Evolutionary conservation across 805 yeast species (phyloP), one percentile per base, ranked within the genome.

Genomic region (Starmerella powellii): DNA sequence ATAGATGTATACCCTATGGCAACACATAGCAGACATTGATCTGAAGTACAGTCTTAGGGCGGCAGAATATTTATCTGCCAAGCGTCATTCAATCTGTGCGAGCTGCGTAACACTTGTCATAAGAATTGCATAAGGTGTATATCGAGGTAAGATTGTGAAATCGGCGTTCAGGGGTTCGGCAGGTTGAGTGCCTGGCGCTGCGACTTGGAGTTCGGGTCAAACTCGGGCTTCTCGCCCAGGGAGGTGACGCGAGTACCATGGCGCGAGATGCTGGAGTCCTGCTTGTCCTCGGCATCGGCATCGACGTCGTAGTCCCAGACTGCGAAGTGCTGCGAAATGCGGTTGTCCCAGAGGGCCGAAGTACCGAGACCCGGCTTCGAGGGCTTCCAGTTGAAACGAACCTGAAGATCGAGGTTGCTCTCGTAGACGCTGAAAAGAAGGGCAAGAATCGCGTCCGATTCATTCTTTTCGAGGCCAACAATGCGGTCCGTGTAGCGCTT

Each of bases 401-500:
- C 72, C 55, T 71, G 75, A 47, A 71, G 44, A 24, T 57, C 61
- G 20, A 55, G 56, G 37, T 51, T 52, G 37, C 50, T 49, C 39
- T 50, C 54, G 38, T 49, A 49, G 13, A 51, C 46, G 41, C 64
- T 61, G 53, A 68, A 70, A 51, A 82, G 64, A 54, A 78, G 73
- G 39, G 70, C 61, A 52, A 82, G 64, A 44, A 83, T 62, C 20
- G 64, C 66, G 41, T 74, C 78, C 24, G 80, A 73, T 62, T 82
- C 93, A 52, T 78, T 83, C 37, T 71, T 68, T 63, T 80, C 81
- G 58, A 81, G 65, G 33, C 83, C 91, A 20, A 76, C 73, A 50
- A 82, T 78, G 52, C 73, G 67, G 55, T 80, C 71, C 13, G 80
- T 68, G 61, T 80, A 80, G 35, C 70, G 66, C 41, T 71, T 66